Percentiles rank a stretch among this genome's conserved stretches.
Conservation (phyloP, 2,329 filamentous ascomycete genomes). For the Arthrobotrys pseudoclavata region DNA sequence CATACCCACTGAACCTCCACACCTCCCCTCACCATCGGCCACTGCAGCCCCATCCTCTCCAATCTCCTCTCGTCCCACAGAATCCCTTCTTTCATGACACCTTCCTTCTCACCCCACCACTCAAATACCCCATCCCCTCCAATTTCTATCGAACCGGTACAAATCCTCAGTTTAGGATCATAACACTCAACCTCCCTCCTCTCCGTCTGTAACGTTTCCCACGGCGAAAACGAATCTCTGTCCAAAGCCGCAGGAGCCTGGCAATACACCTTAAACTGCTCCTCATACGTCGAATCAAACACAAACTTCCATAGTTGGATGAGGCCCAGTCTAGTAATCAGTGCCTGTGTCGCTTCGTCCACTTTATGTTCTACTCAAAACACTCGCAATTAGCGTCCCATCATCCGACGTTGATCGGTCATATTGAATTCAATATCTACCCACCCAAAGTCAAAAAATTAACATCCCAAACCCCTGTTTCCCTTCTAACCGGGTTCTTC, state of each 20-base stretch:
- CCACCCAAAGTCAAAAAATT: conserved; percentile 5
- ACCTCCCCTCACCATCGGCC: neutral
- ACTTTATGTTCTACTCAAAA: conserved; percentile 6
- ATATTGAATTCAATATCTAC: neutral
- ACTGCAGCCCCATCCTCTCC: conserved; percentile 13
- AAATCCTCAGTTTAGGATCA: conserved; percentile 24
- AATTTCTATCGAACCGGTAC: neutral
- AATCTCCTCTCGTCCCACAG: conserved; percentile 32
- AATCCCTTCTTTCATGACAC: conserved; percentile 17
- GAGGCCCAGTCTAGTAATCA: conserved; percentile 36
- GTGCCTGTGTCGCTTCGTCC: conserved; percentile 18
- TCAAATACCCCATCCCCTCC: neutral
- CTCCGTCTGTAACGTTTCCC: neutral
- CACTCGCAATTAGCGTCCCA: neutral
- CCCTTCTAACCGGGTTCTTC: conserved; percentile 41
- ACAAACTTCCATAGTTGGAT: conserved; percentile 41
- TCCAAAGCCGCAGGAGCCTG: conserved; percentile 33
- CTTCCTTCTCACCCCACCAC: conserved; percentile 15
- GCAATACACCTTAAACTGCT: conserved; percentile 45
- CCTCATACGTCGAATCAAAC: conserved; percentile 21
- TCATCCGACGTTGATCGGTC: neutral
- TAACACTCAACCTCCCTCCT: conserved; percentile 8
- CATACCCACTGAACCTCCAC: conserved; percentile 21
- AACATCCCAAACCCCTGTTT: conserved; percentile 10
- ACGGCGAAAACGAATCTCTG: conserved; percentile 20